phyloP scores from a whole-genome alignment of 2,329 filamentous ascomycete species.

The Microsporum canis region DNA sequence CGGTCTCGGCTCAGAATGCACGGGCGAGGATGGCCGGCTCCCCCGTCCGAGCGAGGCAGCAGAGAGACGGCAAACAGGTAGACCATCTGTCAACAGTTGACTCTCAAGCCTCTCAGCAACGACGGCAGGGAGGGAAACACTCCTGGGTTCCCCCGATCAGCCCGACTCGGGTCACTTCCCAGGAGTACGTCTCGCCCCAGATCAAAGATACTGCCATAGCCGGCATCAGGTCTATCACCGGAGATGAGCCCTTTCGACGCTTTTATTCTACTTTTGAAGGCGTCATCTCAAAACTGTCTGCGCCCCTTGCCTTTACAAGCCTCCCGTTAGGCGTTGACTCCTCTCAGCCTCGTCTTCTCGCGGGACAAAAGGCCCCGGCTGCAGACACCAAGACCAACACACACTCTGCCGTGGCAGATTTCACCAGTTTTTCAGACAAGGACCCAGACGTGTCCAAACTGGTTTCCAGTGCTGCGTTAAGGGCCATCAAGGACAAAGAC shows the following conservation, averaged over 20 bases:
- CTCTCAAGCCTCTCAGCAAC: constrained; percentile 12
- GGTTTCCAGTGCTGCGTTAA: constrained; percentile 74
- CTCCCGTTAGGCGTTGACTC: constrained; percentile 58
- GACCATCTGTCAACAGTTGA: constrained; percentile 11
- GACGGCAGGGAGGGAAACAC: constrained; percentile 18
- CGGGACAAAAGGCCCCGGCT: constrained; percentile 18
- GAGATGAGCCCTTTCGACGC: constrained; percentile 70
- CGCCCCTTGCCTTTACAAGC: constrained; percentile 83
- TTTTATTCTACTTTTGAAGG: constrained; percentile 91
- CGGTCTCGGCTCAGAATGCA: constrained; percentile 61
- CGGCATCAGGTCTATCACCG: constrained; percentile 17
- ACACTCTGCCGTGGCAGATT: constrained; percentile 29
- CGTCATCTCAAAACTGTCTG: constrained; percentile 77
- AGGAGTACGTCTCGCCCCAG: constrained; percentile 24
- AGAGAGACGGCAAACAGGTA: constrained; percentile 16
- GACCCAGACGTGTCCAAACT: constrained; percentile 72
- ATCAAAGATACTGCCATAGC: constrained; percentile 19
- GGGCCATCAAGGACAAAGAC: constrained; percentile 58
- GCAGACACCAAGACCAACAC: constrained; percentile 29
- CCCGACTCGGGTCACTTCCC: constrained; percentile 26
- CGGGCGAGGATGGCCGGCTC: constrained; percentile 56
- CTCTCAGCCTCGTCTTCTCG: constrained; percentile 24
- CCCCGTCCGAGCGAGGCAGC: constrained; percentile 32
- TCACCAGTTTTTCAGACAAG: constrained; percentile 26
- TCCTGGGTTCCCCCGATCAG: constrained; percentile 26